phyloP scores from a whole-genome alignment of 2,329 filamentous ascomycete species.

The Hypoxylon sp. region DNA sequence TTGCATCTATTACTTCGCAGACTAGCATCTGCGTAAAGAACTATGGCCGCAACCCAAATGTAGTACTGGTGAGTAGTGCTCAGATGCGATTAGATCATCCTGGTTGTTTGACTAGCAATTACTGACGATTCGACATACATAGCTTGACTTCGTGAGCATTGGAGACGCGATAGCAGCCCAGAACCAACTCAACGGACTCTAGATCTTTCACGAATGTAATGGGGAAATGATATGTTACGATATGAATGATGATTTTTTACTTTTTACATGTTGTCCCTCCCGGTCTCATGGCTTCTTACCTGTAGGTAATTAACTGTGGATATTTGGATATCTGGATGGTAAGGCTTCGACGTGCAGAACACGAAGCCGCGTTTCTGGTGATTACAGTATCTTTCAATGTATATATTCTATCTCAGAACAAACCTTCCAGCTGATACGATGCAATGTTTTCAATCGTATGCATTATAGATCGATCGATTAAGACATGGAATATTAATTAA shows the following conservation, averaged over 20 bases:
- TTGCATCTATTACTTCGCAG: conserved; percentile 62
- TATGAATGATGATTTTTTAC: conserved; percentile 15
- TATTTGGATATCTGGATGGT: neutral
- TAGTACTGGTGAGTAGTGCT: conserved; percentile 56
- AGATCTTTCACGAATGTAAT: neutral
- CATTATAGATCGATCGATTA: neutral
- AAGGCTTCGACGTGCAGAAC: neutral
- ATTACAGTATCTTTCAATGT: conserved; percentile 3
- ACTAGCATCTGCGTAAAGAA: conserved; percentile 53
- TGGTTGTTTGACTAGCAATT: neutral
- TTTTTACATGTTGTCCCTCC: neutral
- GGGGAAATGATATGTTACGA: conserved; percentile 6
- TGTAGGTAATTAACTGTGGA: neutral
- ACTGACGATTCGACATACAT: conserved; percentile 37
- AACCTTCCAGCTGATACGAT: no score
- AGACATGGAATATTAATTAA: neutral
- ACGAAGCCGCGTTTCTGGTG: neutral
- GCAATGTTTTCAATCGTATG: neutral
- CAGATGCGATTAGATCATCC: neutral
- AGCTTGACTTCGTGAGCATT: conserved; percentile 62
- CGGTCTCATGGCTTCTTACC: neutral
- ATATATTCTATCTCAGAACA: conserved; percentile 7
- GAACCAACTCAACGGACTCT: conserved; percentile 57
- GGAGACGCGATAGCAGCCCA: conserved; percentile 60
- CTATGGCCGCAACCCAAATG: conserved; percentile 55